These are phyloP conservation scores for Rhipidocladum racemiflorum DNA, from an alignment of 176 grass and related monocot species.

Conservation along the genomic window DNA sequence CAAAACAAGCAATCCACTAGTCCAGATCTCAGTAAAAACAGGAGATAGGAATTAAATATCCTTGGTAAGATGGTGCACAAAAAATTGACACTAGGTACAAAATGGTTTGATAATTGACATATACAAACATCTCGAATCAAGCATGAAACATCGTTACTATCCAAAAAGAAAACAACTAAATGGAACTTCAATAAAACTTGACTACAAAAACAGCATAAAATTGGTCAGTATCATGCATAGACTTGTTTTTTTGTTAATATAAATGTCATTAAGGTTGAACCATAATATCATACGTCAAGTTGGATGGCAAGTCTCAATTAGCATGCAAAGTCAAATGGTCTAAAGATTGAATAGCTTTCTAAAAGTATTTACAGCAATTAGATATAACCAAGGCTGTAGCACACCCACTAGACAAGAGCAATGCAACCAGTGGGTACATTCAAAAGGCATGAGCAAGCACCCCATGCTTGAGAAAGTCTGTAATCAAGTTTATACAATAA, in stretches of 20 bases:
- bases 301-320: neutral
- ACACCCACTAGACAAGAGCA: neutral
- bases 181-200: neutral
- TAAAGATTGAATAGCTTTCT: neutral
- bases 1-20: neutral
- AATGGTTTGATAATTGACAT: neutral
- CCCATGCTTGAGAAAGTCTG: neutral
- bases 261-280: neutral
- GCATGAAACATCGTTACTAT: neutral
- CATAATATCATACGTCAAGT: neutral
- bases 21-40: neutral
- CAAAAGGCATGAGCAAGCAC: constrained; percentile 11
- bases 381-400: neutral
- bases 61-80: neutral
- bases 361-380: neutral
- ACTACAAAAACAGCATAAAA: neutral
- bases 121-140: neutral
- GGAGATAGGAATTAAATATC: neutral
- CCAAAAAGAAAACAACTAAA: neutral
- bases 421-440: neutral
- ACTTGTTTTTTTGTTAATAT: neutral
- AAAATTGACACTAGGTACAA: neutral
- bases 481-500: neutral
- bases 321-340: neutral
- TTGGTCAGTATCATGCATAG: neutral